A percentile compares a stretch with the other conserved stretches of the same genome.
Conservation (phyloP, 305 asterid genomes). For the Fraxinus floribunda region DNA sequence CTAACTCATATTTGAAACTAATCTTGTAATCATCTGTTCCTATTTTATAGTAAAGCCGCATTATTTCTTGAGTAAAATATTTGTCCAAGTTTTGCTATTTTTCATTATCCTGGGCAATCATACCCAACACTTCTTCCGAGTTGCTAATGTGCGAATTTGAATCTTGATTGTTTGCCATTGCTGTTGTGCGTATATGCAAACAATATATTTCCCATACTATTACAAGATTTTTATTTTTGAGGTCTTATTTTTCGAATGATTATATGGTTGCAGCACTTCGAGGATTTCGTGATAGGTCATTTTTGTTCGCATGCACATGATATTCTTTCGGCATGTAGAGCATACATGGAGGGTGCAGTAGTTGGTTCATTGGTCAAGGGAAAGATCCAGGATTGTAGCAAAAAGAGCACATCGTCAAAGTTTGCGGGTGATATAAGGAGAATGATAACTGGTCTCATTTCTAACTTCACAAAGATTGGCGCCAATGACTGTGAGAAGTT, state of each 20-base stretch:
- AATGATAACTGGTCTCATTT: constrained; percentile 47
- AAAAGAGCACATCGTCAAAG: constrained; percentile 5
- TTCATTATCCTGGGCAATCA: too few relatives aligned
- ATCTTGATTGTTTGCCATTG: not conserved
- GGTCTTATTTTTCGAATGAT: not conserved
- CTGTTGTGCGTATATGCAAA: not conserved
- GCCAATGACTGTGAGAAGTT: constrained; percentile 47
- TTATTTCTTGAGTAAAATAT: too few relatives aligned
- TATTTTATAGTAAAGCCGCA: too few relatives aligned
- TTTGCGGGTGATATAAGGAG: constrained; percentile 32
- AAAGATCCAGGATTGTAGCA: constrained; percentile 22
- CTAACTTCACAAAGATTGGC: constrained; percentile 46
- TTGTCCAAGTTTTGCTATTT: too few relatives aligned
- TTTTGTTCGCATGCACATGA: constrained; percentile 39
- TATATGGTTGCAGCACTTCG: constrained; percentile 43
- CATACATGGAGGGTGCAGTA: constrained; percentile 48
- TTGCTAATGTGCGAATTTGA: not conserved
- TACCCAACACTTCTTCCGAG: not conserved
- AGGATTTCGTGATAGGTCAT: constrained; percentile 53
- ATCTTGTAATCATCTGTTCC: too few relatives aligned
- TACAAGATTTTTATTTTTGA: not conserved
- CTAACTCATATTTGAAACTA: too few relatives aligned
- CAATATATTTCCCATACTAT: not conserved
- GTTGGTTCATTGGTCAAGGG: constrained; percentile 48
- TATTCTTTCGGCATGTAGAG: constrained; percentile 47